phyloP scores from a whole-genome alignment of 2,329 filamentous ascomycete genomes.

The Pyricularia grisea region DNA sequence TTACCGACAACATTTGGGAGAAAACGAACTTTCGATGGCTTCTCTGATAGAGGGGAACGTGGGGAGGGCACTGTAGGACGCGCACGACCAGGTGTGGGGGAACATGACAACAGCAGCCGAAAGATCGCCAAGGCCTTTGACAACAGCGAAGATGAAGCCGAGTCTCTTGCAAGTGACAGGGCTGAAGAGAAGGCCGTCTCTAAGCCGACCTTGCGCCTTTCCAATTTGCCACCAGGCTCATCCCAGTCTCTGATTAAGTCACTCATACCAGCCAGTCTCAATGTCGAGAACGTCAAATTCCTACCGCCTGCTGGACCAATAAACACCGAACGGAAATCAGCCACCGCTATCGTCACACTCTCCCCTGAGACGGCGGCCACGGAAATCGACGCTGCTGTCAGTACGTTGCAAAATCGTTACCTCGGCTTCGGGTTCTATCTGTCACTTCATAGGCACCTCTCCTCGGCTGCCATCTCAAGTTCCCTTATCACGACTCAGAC shows the following conservation, averaged over 20 bases:
- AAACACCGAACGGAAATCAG: constrained; percentile 57
- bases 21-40: constrained; percentile 43
- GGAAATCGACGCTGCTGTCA: constrained; percentile 75
- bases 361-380: constrained; percentile 71
- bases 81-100: constrained; percentile 21
- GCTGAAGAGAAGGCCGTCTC: constrained; percentile 50
- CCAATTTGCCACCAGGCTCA: constrained; percentile 50
- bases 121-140: constrained; percentile 65
- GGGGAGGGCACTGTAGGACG: constrained; percentile 20
- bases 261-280: constrained; percentile 48
- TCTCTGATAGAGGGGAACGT: constrained; percentile 26
- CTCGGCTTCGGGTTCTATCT: constrained; percentile 78
- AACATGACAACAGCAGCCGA: constrained; percentile 24
- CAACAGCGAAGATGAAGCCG: constrained; percentile 52
- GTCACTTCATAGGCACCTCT: constrained; percentile 71
- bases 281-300: constrained; percentile 66
- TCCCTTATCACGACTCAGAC: constrained; percentile 27
- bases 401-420: constrained; percentile 71
- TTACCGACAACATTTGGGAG: constrained; percentile 37
- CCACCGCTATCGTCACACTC: constrained; percentile 71
- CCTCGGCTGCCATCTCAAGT: constrained; percentile 55
- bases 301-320: constrained; percentile 43
- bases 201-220: constrained; percentile 53
- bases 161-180: constrained; percentile 30
- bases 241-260: constrained; percentile 51